Percentiles rank a stretch among this genome's conserved stretches.
Evolutionary conservation across 2,329 filamentous ascomycete genomes (phyloP).

Genomic region (Aspergillus persii): DNA sequence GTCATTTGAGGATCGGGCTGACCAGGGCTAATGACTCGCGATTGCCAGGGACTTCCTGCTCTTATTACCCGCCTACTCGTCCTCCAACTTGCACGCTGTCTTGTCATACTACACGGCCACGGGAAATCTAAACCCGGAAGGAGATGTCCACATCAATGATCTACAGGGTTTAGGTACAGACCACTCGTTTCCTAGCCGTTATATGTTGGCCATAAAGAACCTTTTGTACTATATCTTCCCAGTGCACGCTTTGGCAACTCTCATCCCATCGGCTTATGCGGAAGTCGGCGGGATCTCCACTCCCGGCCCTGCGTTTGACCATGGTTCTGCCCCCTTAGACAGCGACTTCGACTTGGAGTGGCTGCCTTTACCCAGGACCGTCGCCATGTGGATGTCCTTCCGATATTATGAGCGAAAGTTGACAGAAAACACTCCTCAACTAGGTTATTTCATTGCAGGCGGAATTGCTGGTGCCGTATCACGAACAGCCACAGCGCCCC

Average conservation of each 20-base stretch:
- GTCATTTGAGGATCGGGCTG: conserved; percentile 1
- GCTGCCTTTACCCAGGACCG: conserved; percentile 40
- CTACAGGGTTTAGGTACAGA: conserved; percentile 87
- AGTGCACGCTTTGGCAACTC: conserved; percentile 30
- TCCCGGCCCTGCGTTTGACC: conserved; percentile 25
- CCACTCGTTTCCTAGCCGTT: conserved; percentile 40
- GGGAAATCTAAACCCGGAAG: conserved; percentile 86
- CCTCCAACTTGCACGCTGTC: conserved; percentile 69
- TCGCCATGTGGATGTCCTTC: conserved; percentile 45
- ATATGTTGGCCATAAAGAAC: conserved; percentile 31
- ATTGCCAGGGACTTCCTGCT: conserved; percentile 78
- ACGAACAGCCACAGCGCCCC: conserved; percentile 88
- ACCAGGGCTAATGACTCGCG: conserved; percentile 12
- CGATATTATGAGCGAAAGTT: conserved; percentile 46
- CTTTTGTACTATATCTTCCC: conserved; percentile 38
- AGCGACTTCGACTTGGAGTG: conserved; percentile 41
- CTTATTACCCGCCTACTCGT: conserved; percentile 69
- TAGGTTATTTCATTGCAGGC: conserved; percentile 97
- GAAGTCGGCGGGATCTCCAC: conserved; percentile 28
- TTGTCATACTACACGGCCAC: conserved; percentile 89
- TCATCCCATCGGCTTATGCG: conserved; percentile 33
- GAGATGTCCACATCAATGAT: conserved; percentile 91
- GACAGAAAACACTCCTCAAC: conserved; percentile 46
- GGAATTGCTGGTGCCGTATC: conserved; percentile 92
- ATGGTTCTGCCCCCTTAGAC: conserved; percentile 32